Evolutionary conservation across 2,329 filamentous ascomycete species (phyloP), one percentile per base, ranked within the genome.

Genomic region (Arthrobotrys iridis): DNA sequence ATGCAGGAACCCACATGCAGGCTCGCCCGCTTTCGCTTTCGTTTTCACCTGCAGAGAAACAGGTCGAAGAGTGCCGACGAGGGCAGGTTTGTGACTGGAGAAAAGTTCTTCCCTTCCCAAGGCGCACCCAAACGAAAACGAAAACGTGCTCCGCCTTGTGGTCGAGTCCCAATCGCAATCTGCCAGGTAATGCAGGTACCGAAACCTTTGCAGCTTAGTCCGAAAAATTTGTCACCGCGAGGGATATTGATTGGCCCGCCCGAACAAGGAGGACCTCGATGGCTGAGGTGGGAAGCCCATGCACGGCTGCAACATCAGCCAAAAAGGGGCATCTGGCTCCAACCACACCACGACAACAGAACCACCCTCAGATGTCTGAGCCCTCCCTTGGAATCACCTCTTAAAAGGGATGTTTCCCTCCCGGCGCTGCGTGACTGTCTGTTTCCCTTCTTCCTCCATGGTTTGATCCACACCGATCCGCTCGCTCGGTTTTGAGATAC

Each of bases 121-220:
- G 70, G 62, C 70, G 45, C 24, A 48, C 24, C 46, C 37, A 20
- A 50, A 48, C 45, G 33, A 48, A 40, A 50, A 40, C 11, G 63
- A 74, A 66, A 74, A 67, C 62, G 70, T 74, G 70, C 70, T 67
- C 70, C 41, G 70, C 70, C 70, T 74, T 74, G 70, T 52, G 62
- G 70, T 33, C 35, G 33, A n/a, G 46, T 50, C 52, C 55, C 62
- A 67, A 74, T 66, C 18, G 70, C 24, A 46, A 37, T 52, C 24
- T 55, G 43, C 68, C 68, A 46, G 60, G 24, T 40, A 13, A 62
- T 63, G 71, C 71, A 75, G 71, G 71, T 75, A 75, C 71, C 48
- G 20, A 11, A n/a, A 65, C 22, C 15, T 45, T 33, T 41, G 48
- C 40, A 55, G 60, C 26, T 57, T 58, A 45, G 48, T 30, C 28